These are phyloP conservation scores for Rhinocladiella mackenziei DNA, from an alignment of 2,329 filamentous ascomycete genomes.

Conservation along the genomic window DNA sequence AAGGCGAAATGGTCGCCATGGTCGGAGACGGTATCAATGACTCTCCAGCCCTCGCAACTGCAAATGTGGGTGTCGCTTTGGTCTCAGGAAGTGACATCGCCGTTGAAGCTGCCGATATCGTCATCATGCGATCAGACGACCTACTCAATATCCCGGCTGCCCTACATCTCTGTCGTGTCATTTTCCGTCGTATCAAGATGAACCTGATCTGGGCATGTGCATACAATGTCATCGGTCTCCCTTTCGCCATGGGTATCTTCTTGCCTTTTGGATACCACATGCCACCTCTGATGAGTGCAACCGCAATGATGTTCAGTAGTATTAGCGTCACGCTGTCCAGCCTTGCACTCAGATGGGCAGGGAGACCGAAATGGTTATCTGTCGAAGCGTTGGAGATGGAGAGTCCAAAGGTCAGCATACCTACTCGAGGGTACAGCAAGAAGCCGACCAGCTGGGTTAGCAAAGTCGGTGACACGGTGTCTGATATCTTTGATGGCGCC, in stretches of 20 bases:
- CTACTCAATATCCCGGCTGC: constrained; percentile 89
- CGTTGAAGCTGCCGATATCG: constrained; percentile 93
- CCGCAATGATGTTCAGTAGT: constrained; percentile 85
- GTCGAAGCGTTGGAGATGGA: constrained; percentile 61
- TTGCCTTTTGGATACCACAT: constrained; percentile 76
- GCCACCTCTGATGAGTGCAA: constrained; percentile 89
- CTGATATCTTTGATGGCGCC: constrained; percentile 33
- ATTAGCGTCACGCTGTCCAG: constrained; percentile 85
- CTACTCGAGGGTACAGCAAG: constrained; percentile 17
- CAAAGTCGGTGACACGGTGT: constrained; percentile 24
- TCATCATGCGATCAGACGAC: constrained; percentile 89
- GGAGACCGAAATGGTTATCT: constrained; percentile 80
- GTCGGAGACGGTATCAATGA: constrained; percentile 99
- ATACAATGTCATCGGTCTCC: constrained; percentile 87
- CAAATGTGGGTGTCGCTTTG: constrained; percentile 89
- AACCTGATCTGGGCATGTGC: constrained; percentile 90
- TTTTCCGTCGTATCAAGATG: constrained; percentile 89
- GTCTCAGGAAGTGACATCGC: constrained; percentile 91
- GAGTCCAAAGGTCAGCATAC: constrained; percentile 33
- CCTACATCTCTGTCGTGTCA: constrained; percentile 73
- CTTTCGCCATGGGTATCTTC: constrained; percentile 96
- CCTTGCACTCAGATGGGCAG: constrained; percentile 82
- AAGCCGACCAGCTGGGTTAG: constrained; percentile 27
- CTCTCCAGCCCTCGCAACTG: constrained; percentile 87
- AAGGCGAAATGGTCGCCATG: constrained; percentile 83